Evolutionary conservation across 805 yeast genomes (phyloP).

Genomic region (Kodamaea lidongshanica): DNA sequence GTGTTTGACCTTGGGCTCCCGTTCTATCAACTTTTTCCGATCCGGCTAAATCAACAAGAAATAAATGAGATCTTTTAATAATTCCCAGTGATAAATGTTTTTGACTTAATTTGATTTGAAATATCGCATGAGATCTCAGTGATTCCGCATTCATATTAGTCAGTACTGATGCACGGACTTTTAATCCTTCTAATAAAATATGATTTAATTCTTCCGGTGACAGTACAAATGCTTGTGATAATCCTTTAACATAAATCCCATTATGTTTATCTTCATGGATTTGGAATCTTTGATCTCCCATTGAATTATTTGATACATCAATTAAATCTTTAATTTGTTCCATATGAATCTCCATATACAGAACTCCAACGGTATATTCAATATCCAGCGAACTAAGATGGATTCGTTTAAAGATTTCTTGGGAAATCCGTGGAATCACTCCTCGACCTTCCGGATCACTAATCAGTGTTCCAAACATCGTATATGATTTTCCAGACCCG

Average conservation of each 20-base stretch:
- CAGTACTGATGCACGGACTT: slow-evolving; percentile 48
- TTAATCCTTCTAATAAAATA: slow-evolving; percentile 54
- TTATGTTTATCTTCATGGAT: slow-evolving; percentile 59
- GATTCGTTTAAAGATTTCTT: slow-evolving; percentile 55
- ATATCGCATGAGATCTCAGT: slow-evolving; percentile 76
- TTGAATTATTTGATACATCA: slow-evolving; percentile 18
- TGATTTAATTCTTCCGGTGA: slow-evolving; percentile 52
- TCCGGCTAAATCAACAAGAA: slow-evolving; percentile 81
- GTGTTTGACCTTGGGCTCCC: slow-evolving; percentile 66
- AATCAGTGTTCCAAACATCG: slow-evolving; percentile 62
- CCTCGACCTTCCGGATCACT: slow-evolving; percentile 42
- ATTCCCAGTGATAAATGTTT: slow-evolving; percentile 49
- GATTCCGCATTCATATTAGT: slow-evolving; percentile 70
- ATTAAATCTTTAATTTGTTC: slow-evolving; percentile 72
- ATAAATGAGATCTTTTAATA: slow-evolving; percentile 56
- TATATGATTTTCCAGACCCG: slow-evolving; percentile 69
- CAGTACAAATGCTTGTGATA: slow-evolving; percentile 56
- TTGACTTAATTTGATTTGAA: slow-evolving; percentile 63
- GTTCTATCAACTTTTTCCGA: slow-evolving; percentile 75
- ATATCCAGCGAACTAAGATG: slow-evolving; percentile 39
- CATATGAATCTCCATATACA: slow-evolving; percentile 76
- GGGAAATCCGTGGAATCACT: slow-evolving; percentile 65
- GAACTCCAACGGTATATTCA: slow-evolving; percentile 62
- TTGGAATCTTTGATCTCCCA: slow-evolving; percentile 29
- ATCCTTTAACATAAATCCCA: slow-evolving; percentile 68